phyloP scores from a whole-genome alignment of 129 eudicot species.

The Pittosporum tobira region DNA sequence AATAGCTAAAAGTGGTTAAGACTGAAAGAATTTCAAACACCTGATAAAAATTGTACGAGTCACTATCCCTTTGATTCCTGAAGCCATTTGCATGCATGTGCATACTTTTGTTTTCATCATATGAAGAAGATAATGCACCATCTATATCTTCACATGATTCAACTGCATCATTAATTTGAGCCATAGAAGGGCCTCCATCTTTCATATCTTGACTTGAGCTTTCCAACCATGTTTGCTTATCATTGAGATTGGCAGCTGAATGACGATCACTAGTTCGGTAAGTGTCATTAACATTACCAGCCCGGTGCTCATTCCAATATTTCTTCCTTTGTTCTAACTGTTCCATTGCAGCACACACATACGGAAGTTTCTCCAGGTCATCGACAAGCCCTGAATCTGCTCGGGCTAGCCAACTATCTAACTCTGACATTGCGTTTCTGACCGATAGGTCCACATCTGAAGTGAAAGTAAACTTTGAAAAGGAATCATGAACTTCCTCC shows the following conservation, averaged over 20 bases:
- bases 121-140: slow-evolving; percentile 39
- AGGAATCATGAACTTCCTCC: slow-evolving; percentile 47
- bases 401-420: slow-evolving; percentile 89
- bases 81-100: slow-evolving; percentile 18
- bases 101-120: slow-evolving; percentile 36
- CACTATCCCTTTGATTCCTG: slow-evolving; percentile 35
- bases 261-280: slow-evolving; percentile 13
- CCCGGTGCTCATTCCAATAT: slow-evolving; percentile 57
- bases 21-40: slow-evolving; percentile 22
- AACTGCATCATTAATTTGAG: slow-evolving; percentile 33
- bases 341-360: slow-evolving; percentile 92
- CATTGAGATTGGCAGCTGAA: slow-evolving; percentile 17
- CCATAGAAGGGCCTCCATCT: slow-evolving; percentile 21
- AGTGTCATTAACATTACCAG: slow-evolving; percentile 16
- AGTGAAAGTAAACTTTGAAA: slow-evolving; percentile 82
- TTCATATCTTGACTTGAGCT: slow-evolving; percentile 15
- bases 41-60: slow-evolving; percentile 84
- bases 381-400: slow-evolving; percentile 94
- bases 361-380: slow-evolving; percentile 88
- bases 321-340: slow-evolving; percentile 63
- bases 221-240: slow-evolving; percentile 19
- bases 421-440: slow-evolving; percentile 72
- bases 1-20: neutral
- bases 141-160: slow-evolving; percentile 35
- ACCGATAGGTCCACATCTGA: slow-evolving; percentile 74